Evolutionary conservation across 352 stramenopile genomes (phyloP).

Genomic region (Pythium scleroteichum): DNA sequence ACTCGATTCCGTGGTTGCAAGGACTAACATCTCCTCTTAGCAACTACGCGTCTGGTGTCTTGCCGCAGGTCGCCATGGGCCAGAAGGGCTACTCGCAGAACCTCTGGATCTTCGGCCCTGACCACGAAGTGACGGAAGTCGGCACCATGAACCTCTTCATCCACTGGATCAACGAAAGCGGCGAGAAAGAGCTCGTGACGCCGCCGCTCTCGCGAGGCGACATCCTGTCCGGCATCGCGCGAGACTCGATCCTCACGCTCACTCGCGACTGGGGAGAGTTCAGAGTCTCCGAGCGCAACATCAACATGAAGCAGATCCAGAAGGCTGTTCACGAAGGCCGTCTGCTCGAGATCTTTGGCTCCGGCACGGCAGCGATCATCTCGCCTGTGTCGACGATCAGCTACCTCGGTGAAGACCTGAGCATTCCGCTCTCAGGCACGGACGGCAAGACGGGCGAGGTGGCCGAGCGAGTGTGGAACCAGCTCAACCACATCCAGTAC

Average conservation of each 20-base stretch:
- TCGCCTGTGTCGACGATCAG: constrained; percentile 94
- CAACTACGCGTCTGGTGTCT: constrained; percentile 92
- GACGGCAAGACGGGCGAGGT: constrained; percentile 84
- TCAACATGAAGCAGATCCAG: constrained; percentile 94
- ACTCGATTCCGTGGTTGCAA: neutral
- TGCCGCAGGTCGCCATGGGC: constrained; percentile 87
- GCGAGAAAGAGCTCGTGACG: constrained; percentile 94
- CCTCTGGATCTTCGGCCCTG: constrained; percentile 95
- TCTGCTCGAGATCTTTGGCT: constrained; percentile 96
- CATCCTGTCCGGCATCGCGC: constrained; percentile 97
- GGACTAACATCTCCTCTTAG: constrained; percentile 14
- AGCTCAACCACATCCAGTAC: constrained; percentile 89
- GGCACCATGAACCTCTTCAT: constrained; percentile 99
- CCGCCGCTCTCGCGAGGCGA: constrained; percentile 93
- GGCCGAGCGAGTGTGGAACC: constrained; percentile 88
- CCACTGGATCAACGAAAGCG: constrained; percentile 92
- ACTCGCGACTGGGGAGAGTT: constrained; percentile 90
- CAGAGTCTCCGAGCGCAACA: constrained; percentile 93
- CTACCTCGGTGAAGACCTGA: constrained; percentile 91
- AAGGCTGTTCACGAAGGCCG: constrained; percentile 90
- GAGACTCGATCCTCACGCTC: constrained; percentile 94
- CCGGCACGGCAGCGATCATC: constrained; percentile 95
- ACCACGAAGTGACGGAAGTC: constrained; percentile 89
- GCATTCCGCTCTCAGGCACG: constrained; percentile 85
- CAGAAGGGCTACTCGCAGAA: constrained; percentile 89